Evolutionary conservation across 169 alveolate genomes (phyloP), one percentile per base, ranked within the genome.

Genomic region (Eimeria falciformis): DNA sequence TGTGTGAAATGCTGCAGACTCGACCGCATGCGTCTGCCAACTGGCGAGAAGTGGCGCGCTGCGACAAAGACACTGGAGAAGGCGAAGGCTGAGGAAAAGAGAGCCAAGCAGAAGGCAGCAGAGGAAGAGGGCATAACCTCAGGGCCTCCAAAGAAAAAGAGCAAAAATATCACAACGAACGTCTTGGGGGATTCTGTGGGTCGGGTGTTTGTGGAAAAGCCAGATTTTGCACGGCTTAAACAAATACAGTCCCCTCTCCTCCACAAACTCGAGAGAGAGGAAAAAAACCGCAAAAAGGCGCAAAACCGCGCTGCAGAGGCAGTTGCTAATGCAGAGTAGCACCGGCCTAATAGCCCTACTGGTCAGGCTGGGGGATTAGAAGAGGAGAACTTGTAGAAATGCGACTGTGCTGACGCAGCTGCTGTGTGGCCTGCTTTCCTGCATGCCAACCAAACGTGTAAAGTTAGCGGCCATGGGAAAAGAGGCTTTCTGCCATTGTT

Each of bases 91-190:
- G 90, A 55, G 62, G 47, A 46, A 40, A 14, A 23, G 81, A 43
- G 81, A 17, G 81, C 23, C 25, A 11, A 12, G 23, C 55, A 25
- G 29, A 69, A 25, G 50, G 81, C 81, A 23, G 81, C 81, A 23
- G 81, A 43, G 21, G 55, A 69, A 5, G 50, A 27, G 5, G 14
- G 46, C 1, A 78, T 62, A 23, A 40, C 92, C 27, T 18, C 21
- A 43, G 85, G 56, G 2, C 66, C 23, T 29, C 45, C 58, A 56
- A 53, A 25, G 65, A 86, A 69, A 75, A 86, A 86, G 92, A 46
- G 73, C 40, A 86, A 68, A 62, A 86, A 86, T 58, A 56, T 68
- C 27, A 86, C 73, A 17, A 86, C 92, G 45, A 86, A 79, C 7
- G 75, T 33, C 21, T 23, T 62, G 43, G 84, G 92, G 9, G 92